Percentiles rank a stretch among this genome's conserved stretches.
phyloP scores from a whole-genome alignment of 495 filamentous ascomycete species.

The Penicillium ochrochloron region DNA sequence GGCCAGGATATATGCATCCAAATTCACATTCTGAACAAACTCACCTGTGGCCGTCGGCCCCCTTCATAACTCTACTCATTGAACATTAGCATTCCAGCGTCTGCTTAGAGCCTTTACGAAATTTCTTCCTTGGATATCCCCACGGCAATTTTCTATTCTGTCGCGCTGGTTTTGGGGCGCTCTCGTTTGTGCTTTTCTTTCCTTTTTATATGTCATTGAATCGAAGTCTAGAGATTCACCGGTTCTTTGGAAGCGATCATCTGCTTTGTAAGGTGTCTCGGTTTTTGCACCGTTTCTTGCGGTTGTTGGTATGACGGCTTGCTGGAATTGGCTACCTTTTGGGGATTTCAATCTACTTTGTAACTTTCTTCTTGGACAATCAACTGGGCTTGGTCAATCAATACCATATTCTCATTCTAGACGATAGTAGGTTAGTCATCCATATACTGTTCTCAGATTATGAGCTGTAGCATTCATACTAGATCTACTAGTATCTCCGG shows the following conservation, averaged over 20 bases:
- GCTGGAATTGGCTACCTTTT: background rate
- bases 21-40: constrained; percentile 7
- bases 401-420: background rate
- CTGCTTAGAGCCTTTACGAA: constrained; percentile 39
- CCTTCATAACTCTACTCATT: constrained; percentile 21
- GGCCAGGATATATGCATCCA: constrained; percentile 6
- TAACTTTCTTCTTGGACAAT: background rate
- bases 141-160: constrained; percentile 29
- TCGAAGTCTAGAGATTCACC: constrained; percentile 14
- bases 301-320: background rate
- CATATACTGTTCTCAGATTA: background rate
- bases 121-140: constrained; percentile 44
- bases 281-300: background rate
- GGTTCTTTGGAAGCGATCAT: background rate
- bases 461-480: background rate
- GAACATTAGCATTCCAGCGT: constrained; percentile 48
- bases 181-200: constrained; percentile 17
- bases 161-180: constrained; percentile 9
- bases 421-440: background rate
- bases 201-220: constrained; percentile 15
- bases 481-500: background rate
- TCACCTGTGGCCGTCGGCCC: constrained; percentile 1
- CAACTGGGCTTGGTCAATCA: background rate
- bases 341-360: background rate
- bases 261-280: constrained; percentile 2